Evolutionary conservation across 2,329 filamentous ascomycete species (phyloP).

Genomic region (Aspergillus calidoustus): DNA sequence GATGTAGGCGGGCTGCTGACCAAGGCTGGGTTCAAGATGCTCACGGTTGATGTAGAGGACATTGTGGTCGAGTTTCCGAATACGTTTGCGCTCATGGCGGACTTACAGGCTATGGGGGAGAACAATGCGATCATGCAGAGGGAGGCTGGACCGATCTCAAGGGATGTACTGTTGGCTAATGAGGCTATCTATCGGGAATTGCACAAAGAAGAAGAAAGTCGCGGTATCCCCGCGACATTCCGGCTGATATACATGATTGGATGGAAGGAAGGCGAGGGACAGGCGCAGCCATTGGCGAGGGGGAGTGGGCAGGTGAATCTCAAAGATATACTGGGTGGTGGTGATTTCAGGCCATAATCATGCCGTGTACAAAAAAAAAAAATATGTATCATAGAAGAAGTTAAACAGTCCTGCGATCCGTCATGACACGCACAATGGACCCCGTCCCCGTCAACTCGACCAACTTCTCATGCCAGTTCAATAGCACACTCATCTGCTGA

Average conservation of each 20-base stretch:
- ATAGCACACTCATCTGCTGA: conserved; percentile 90
- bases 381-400: background rate
- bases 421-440: conserved; percentile 94
- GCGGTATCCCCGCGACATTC: conserved; percentile 81
- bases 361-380: conserved; percentile 18
- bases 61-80: conserved; percentile 94
- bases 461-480: conserved; percentile 99
- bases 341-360: conserved; percentile 37
- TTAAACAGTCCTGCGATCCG: conserved; percentile 87
- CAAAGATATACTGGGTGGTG: conserved; percentile 73
- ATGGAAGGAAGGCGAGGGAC: conserved; percentile 83
- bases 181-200: conserved; percentile 87
- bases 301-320: conserved; percentile 87
- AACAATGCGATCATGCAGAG: conserved; percentile 85
- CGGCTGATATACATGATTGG: conserved; percentile 98
- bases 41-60: conserved; percentile 97
- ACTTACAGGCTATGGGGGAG: conserved; percentile 96
- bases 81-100: conserved; percentile 87
- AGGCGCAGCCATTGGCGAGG: conserved; percentile 77
- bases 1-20: conserved; percentile 88
- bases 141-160: conserved; percentile 75
- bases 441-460: conserved; percentile 91
- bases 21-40: conserved; percentile 87
- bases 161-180: conserved; percentile 83
- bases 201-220: conserved; percentile 76